phyloP scores from a whole-genome alignment of 768 basidiomycete species.

The Cyathus striatus region DNA sequence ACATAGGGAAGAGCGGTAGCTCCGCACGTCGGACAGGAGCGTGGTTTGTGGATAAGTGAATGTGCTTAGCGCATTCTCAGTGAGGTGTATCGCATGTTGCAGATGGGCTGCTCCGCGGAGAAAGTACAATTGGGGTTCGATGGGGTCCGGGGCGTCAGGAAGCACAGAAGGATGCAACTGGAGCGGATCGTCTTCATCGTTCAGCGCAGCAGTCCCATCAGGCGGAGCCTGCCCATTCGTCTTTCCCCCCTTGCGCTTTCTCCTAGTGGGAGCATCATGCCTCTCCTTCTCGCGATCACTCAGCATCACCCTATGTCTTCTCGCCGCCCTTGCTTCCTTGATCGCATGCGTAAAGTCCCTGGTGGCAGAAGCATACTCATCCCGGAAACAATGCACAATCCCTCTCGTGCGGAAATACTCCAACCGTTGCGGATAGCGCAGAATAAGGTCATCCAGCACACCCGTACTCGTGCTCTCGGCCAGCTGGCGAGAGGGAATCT shows the following conservation, averaged over 20 bases:
- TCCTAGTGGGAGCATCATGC: slow-evolving; percentile 33
- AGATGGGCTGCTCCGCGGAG: slow-evolving; percentile 80
- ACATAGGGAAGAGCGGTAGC: slow-evolving; percentile 72
- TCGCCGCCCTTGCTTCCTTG: slow-evolving; percentile 66
- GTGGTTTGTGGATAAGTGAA: slow-evolving; percentile 62
- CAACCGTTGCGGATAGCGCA: slow-evolving; percentile 64
- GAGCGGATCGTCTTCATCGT: slow-evolving; percentile 31
- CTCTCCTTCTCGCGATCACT: slow-evolving; percentile 30
- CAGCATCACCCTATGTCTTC: slow-evolving; percentile 60
- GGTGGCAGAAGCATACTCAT: slow-evolving; percentile 69
- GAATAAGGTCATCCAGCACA: slow-evolving; percentile 78
- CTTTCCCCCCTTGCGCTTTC: slow-evolving; percentile 52
- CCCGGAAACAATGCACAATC: slow-evolving; percentile 84
- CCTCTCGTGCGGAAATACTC: slow-evolving; percentile 89
- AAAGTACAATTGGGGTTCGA: slow-evolving; percentile 82
- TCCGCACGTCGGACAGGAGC: slow-evolving; percentile 59
- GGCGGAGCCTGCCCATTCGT: slow-evolving; percentile 65
- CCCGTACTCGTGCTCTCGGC: slow-evolving; percentile 78
- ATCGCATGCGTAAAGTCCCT: slow-evolving; percentile 81
- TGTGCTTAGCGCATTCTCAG: slow-evolving; percentile 66
- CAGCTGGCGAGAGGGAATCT: slow-evolving; percentile 89
- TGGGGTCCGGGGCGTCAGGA: slow-evolving; percentile 79
- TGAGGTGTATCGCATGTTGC: slow-evolving; percentile 69
- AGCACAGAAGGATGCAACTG: slow-evolving; percentile 68
- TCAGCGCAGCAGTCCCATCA: slow-evolving; percentile 52